Percentiles rank a stretch among this genome's conserved stretches.
phyloP scores from a whole-genome alignment of 2,329 filamentous ascomycete species.

The Epichloe sp. region DNA sequence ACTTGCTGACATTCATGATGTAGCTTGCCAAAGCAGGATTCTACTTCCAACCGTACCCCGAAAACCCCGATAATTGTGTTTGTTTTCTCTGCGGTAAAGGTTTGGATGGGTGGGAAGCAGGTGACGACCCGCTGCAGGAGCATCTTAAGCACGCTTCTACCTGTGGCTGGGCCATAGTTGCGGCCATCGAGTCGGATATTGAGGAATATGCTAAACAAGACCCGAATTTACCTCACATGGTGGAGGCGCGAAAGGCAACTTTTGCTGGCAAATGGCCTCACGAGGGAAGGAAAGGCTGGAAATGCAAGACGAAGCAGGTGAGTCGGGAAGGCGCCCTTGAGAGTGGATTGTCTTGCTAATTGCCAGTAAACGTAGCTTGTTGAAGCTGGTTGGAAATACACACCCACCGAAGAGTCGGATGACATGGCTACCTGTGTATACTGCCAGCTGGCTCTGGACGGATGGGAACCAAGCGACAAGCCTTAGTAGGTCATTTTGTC shows the following conservation, averaged over 20 bases:
- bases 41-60: conserved; percentile 65
- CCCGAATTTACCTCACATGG: conserved; percentile 57
- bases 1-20: conserved; percentile 11
- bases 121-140: conserved; percentile 71
- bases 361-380: conserved; percentile 48
- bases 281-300: conserved; percentile 76
- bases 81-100: conserved; percentile 80
- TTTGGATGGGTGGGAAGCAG: conserved; percentile 83
- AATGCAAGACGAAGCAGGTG: conserved; percentile 80
- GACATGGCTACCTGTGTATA: conserved; percentile 89
- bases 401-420: conserved; percentile 66
- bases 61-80: conserved; percentile 72
- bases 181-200: conserved; percentile 46
- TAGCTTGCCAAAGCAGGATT: conserved; percentile 87
- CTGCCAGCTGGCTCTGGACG: conserved; percentile 78
- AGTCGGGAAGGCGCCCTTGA: conserved; percentile 7
- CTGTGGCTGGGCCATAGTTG: conserved; percentile 78
- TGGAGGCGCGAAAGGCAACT: conserved; percentile 66
- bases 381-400: conserved; percentile 89
- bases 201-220: conserved; percentile 56
- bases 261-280: conserved; percentile 84
- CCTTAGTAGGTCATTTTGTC: conserved; percentile 50
- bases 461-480: conserved; percentile 88
- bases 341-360: conserved; percentile 3
- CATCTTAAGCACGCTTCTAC: conserved; percentile 71